Base-by-base conservation (phyloP, 805 yeast genomes). In the Saccharomycopsis sp. region DNA sequence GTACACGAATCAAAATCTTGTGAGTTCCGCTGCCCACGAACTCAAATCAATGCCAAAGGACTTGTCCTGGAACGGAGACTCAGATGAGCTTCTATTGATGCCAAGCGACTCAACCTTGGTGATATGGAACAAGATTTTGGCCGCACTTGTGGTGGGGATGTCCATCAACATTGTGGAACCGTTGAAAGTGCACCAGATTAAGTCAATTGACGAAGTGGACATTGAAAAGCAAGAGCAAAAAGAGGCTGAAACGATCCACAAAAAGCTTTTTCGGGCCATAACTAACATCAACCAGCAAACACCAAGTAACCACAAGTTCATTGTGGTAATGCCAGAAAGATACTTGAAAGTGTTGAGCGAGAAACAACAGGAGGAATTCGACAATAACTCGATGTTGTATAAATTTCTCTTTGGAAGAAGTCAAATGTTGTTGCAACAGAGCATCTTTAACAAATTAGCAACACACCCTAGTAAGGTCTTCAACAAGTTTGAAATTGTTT, bases 1-100 rank as follows among this genome's bases (percentile, higher is more conserved):
- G 5, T 47, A 39, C 37, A 37, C 48, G 7, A 38, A 37, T 19
- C 46, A 41, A 26, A 43, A 39, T 31, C 20, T 47, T 5, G 48
- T 47, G 5, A 29, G 36, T 21, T 20, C 34, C 17, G 42, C 41
- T n/a, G 46, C 50, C n/a, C 20, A 36, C 16, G 45, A 47, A 19
- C 18, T 47, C 21, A 47, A 44, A 31, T 22, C 16, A 12, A 3
- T 47, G 4, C 48, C 50, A 6, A 15, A 18, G 12, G 37, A 29
- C 9, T 34, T 40, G n/a, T 35, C 22, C 8, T 47, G 50, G 50
- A 32, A 22, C 13, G 21, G 29, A 5, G 13, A 17, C 20, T n/a
- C 17, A 2, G 45, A 46, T 19, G 36, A 36, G n/a, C 22, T 47
- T 15, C 15, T 36, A 15, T 16, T 47, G 8, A 34, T 38, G 18